phyloP scores from a whole-genome alignment of 371 early-diverging fungal species.

The Actinomortierella wolfii region DNA sequence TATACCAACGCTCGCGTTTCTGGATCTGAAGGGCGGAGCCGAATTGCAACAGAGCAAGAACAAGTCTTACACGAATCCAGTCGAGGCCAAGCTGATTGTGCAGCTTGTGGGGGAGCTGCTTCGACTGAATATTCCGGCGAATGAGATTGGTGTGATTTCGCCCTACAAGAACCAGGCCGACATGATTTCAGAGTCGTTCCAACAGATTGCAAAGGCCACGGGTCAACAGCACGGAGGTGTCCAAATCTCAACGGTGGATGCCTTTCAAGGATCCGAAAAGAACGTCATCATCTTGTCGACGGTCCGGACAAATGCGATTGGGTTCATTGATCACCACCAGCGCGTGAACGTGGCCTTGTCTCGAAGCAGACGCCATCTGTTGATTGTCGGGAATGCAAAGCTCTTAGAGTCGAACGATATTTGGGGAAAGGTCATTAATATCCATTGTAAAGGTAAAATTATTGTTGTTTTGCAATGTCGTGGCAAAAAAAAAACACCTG shows the following conservation, averaged over 20 bases:
- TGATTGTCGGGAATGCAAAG: conserved; percentile 60
- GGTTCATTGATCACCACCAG: conserved; percentile 60
- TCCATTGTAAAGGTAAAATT: conserved; percentile 28
- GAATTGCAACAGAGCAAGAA: conserved; percentile 51
- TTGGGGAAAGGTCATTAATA: conserved; percentile 25
- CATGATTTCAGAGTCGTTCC: conserved; percentile 47
- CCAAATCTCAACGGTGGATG: conserved; percentile 83
- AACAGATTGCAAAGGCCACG: conserved; percentile 9
- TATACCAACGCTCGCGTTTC: conserved; percentile 71
- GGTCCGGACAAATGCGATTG: conserved; percentile 63
- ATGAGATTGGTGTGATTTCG: conserved; percentile 70
- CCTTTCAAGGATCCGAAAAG: conserved; percentile 88
- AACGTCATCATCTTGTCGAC: conserved; percentile 79
- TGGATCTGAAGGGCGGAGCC: conserved; percentile 61
- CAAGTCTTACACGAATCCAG: conserved; percentile 59
- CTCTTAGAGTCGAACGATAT: conserved; percentile 18
- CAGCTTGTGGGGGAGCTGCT: conserved; percentile 51
- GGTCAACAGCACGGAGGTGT: conserved; percentile 40
- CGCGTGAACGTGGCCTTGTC: conserved; percentile 68
- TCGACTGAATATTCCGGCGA: conserved; percentile 44
- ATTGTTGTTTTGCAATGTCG: not conserved
- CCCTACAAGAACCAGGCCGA: conserved; percentile 71
- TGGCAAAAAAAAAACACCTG: too few relatives aligned
- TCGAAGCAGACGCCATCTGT: conserved; percentile 64
- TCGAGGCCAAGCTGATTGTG: conserved; percentile 56